Percentiles rank a stretch among this genome's conserved stretches.
phyloP scores from a whole-genome alignment of 2,329 filamentous ascomycete genomes.

The Verticillium nubilum region DNA sequence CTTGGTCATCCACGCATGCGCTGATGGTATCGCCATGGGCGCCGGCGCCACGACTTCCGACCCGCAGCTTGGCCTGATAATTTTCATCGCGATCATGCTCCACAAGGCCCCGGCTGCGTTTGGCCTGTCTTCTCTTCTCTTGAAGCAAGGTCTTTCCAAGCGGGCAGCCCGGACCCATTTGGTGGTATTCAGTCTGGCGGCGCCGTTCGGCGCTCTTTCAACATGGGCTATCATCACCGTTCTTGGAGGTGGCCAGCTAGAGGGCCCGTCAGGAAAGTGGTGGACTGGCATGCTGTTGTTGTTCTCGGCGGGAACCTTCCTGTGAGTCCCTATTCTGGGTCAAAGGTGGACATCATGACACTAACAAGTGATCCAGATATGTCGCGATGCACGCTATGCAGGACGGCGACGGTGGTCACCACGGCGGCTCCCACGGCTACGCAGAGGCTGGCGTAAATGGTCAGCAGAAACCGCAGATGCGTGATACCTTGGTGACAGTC shows the following conservation, averaged over 20 bases:
- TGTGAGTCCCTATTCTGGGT: constrained; percentile 56
- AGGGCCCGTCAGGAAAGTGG: constrained; percentile 65
- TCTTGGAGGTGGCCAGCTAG: constrained; percentile 55
- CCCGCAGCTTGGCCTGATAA: constrained; percentile 76
- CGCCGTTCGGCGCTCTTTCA: constrained; percentile 75
- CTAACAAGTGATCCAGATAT: constrained; percentile 51
- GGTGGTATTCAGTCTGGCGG: constrained; percentile 85
- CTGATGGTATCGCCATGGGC: constrained; percentile 92
- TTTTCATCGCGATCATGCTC: constrained; percentile 95
- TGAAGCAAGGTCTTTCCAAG: constrained; percentile 89
- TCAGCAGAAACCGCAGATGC: constrained; percentile 52
- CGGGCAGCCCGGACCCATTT: constrained; percentile 79
- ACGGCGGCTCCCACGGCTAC: constrained; percentile 48
- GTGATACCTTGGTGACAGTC: constrained; percentile 66
- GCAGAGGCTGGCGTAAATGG: constrained; percentile 34
- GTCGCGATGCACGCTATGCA: constrained; percentile 99
- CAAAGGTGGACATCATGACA: neutral
- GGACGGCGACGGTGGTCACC: constrained; percentile 56
- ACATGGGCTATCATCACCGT: constrained; percentile 79
- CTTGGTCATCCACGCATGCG: constrained; percentile 91
- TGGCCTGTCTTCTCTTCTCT: constrained; percentile 80
- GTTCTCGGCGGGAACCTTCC: constrained; percentile 94
- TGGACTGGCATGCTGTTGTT: constrained; percentile 88
- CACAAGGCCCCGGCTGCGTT: constrained; percentile 97
- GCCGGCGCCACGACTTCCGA: constrained; percentile 75